These are phyloP conservation scores for Triangularia setosa DNA, from an alignment of 2,329 filamentous ascomycete species.

Conservation along the genomic window DNA sequence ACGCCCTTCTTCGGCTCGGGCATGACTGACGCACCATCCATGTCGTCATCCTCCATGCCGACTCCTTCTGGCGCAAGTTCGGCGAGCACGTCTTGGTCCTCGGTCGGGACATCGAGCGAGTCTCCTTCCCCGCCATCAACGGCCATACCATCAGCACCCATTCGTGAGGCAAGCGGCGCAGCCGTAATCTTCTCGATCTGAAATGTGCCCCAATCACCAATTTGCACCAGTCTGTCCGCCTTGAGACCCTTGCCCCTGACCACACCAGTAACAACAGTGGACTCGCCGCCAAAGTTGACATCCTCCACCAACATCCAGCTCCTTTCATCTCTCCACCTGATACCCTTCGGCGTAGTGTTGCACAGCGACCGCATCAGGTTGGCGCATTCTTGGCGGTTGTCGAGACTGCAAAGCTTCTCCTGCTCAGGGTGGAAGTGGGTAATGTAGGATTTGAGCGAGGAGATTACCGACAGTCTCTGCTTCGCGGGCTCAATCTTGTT, in stretches of 20 bases:
- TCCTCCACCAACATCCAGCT: constrained; percentile 94
- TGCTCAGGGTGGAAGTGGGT: constrained; percentile 90
- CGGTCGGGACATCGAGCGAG: constrained; percentile 66
- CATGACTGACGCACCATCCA: constrained; percentile 38
- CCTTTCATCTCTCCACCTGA: constrained; percentile 91
- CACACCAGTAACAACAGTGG: constrained; percentile 75
- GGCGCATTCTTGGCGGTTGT: constrained; percentile 83
- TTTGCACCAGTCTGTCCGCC: constrained; percentile 81
- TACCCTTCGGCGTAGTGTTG: constrained; percentile 85
- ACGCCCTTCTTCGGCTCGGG: constrained; percentile 72
- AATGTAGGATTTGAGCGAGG: constrained; percentile 87
- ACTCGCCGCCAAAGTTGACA: constrained; percentile 65
- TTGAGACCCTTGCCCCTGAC: constrained; percentile 84
- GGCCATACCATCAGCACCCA: constrained; percentile 60
- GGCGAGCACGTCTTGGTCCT: constrained; percentile 77
- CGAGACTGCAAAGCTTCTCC: constrained; percentile 85
- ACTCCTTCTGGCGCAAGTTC: constrained; percentile 84
- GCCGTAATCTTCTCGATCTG: constrained; percentile 86
- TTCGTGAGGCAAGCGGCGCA: constrained; percentile 62
- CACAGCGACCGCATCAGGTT: constrained; percentile 90
- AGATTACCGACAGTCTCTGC: constrained; percentile 68
- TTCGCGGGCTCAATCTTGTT: constrained; percentile 77
- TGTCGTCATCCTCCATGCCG: constrained; percentile 66
- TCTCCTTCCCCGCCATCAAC: constrained; percentile 56
- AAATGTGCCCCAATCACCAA: constrained; percentile 92